Evolutionary conservation across 1,139 yeast species (phyloP).

Genomic region (Geotrichum citri-aurantii): DNA sequence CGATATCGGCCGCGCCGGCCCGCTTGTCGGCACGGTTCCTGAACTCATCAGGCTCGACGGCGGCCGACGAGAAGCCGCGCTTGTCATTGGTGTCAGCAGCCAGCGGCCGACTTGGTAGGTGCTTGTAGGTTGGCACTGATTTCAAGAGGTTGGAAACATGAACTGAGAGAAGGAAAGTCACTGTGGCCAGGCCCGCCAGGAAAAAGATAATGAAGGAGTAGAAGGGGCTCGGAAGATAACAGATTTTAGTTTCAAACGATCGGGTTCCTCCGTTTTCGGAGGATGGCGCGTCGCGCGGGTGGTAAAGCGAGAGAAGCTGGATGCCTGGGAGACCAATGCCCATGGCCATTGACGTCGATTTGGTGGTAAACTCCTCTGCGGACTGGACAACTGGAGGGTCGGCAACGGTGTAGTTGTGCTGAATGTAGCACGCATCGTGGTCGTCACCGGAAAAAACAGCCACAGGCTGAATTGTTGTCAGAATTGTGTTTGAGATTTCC

Average conservation of each 20-base stretch:
- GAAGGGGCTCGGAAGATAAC: conserved; percentile 70
- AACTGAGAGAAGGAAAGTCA: conserved; percentile 19
- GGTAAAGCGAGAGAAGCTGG: conserved; percentile 61
- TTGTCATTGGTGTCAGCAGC: neutral
- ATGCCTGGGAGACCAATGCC: conserved; percentile 82
- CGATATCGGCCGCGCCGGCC: neutral
- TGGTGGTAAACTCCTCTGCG: conserved; percentile 77
- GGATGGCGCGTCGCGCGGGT: conserved; percentile 1
- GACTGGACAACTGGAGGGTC: conserved; percentile 32
- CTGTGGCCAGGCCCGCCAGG: conserved; percentile 23
- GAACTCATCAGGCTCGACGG: neutral
- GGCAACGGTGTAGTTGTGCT: conserved; percentile 44
- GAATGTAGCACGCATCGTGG: conserved; percentile 86
- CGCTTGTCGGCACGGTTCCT: neutral
- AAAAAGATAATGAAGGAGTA: conserved; percentile 38
- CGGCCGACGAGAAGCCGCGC: neutral
- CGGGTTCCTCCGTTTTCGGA: conserved; percentile 9
- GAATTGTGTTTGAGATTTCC: conserved; percentile 51
- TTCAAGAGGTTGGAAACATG: conserved; percentile 22
- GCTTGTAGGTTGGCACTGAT: conserved; percentile 4
- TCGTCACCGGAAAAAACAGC: conserved; percentile 88
- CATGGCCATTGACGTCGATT: conserved; percentile 88
- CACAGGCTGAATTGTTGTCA: conserved; percentile 55
- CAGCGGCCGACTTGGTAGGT: neutral
- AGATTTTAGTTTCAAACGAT: conserved; percentile 42